Base-by-base conservation (phyloP, 2,329 filamentous ascomycete species). In the Alternaria tenuissima region DNA sequence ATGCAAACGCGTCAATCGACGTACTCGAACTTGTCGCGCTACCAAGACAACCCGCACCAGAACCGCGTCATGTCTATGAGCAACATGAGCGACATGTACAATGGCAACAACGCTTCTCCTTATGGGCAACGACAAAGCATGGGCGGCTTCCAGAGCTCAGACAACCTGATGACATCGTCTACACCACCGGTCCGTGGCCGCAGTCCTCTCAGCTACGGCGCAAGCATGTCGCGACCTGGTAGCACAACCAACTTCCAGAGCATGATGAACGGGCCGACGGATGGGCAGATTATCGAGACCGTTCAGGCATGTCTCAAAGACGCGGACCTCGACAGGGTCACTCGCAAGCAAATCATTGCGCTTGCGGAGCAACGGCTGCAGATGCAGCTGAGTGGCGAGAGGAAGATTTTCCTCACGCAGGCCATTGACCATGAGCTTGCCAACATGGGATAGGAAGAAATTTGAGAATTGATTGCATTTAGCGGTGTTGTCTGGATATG, bases 311-410 rank as follows among this genome's bases (percentile, higher is more conserved):
- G 95, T 70, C 83, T 99, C 63, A 81, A 85, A 16, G 94, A 97
- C 73, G 93, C 97, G 0, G 94, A 99, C 78, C 84, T 99, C 42
- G 95, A 99, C 77, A 94, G 87, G n/a, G 92, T 98, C 48, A 99
- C 95, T 7, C 99, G 98, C 88, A 99, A 99, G 83, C 94, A 98
- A 81, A 81, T 88, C 76, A 82, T 82, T 78, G 94, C 92, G 4
- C 85, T 98, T 44, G 93, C 97, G 12, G 95, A 99, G 82, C 93
- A 97, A 82, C 88, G 94, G 72, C 81, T 99, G 63, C 94, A 97
- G 82, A 94, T 91, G 5, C 93, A 97, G 77, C 85, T 98, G 59
- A 85, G 87, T 0, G 94, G 93, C 22, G 94, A 97, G 79, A 90
- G 93, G 78, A 89, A 91, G 76, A 89, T 89, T 16, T 98, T 96